These are phyloP conservation scores for Lactifluus rugatus DNA, from an alignment of 768 basidiomycete species.

Conservation along the genomic window DNA sequence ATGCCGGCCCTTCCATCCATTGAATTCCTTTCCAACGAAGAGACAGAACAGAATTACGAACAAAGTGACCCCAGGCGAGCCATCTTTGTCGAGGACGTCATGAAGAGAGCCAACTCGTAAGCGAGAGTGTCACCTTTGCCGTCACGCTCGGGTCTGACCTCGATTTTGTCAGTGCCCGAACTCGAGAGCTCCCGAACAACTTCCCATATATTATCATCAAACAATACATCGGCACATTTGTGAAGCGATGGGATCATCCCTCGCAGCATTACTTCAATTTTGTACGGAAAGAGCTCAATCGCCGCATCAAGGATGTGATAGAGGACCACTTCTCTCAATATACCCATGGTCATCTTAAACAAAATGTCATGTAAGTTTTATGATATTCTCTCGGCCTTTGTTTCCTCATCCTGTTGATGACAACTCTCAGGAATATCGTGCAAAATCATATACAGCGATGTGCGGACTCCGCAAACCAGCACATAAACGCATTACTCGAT, in stretches of 20 bases:
- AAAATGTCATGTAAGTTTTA: slow-evolving; percentile 9
- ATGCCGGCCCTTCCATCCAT: slow-evolving; percentile 11
- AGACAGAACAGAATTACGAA: slow-evolving; percentile 24
- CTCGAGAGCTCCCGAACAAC: slow-evolving; percentile 57
- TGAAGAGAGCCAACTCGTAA: slow-evolving; percentile 35
- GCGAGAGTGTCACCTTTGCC: slow-evolving; percentile 15
- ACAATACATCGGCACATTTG: slow-evolving; percentile 18
- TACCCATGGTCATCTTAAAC: slow-evolving; percentile 18
- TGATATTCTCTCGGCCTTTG: not conserved
- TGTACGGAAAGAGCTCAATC: slow-evolving; percentile 13
- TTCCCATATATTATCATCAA: slow-evolving; percentile 39
- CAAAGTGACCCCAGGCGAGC: not conserved
- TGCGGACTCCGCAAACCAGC: not conserved
- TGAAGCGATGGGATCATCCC: slow-evolving; percentile 18
- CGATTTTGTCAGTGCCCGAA: slow-evolving; percentile 38
- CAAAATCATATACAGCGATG: slow-evolving; percentile 2
- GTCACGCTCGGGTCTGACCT: not conserved
- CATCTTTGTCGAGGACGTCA: slow-evolving; percentile 43
- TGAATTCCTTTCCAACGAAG: slow-evolving; percentile 35
- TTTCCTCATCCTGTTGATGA: not conserved
- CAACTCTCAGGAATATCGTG: slow-evolving; percentile 2
- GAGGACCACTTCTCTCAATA: slow-evolving; percentile 20
- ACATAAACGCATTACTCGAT: slow-evolving; percentile 8
- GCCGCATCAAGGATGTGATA: slow-evolving; percentile 15
- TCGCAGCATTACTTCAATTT: slow-evolving; percentile 19